These are phyloP conservation scores for Coemansia sp. DNA, from an alignment of 192 early-diverging fungal species.

Conservation along the genomic window DNA sequence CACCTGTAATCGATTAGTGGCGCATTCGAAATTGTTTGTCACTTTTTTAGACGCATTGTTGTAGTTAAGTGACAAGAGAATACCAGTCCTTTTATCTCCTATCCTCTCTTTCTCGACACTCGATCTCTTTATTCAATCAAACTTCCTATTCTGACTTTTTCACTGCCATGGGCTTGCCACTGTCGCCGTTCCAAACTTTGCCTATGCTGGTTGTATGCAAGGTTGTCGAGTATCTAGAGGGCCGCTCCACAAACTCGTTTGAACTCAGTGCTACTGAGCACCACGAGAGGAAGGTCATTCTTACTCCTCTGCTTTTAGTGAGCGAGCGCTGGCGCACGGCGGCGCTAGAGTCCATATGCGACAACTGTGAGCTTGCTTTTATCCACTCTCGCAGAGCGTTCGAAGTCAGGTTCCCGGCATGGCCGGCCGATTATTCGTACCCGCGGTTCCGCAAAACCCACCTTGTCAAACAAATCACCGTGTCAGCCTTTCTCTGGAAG, in stretches of 20 bases:
- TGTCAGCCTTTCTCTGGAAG: neutral
- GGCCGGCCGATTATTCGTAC: neutral
- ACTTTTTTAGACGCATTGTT: no score
- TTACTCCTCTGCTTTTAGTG: neutral
- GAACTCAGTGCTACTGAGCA: neutral
- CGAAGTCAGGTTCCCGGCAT: neutral
- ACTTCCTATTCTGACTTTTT: neutral
- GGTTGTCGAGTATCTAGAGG: neutral
- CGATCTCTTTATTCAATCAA: neutral
- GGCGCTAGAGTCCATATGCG: neutral
- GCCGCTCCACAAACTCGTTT: neutral
- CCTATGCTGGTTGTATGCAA: neutral
- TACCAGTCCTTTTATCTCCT: neutral
- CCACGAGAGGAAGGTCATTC: neutral
- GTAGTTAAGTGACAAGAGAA: no score
- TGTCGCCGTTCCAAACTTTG: neutral
- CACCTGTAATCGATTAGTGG: no score
- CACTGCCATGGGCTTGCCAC: neutral
- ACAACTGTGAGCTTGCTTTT: neutral
- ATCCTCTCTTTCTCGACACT: neutral
- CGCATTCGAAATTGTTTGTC: no score
- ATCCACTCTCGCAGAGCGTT: neutral
- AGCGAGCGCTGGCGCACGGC: neutral
- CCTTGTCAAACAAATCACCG: neutral
- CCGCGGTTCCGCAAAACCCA: neutral